Percentiles rank a stretch among this genome's conserved stretches.
Conservation (phyloP, 208 protist species). For the Strigomonas oncopelti region DNA sequence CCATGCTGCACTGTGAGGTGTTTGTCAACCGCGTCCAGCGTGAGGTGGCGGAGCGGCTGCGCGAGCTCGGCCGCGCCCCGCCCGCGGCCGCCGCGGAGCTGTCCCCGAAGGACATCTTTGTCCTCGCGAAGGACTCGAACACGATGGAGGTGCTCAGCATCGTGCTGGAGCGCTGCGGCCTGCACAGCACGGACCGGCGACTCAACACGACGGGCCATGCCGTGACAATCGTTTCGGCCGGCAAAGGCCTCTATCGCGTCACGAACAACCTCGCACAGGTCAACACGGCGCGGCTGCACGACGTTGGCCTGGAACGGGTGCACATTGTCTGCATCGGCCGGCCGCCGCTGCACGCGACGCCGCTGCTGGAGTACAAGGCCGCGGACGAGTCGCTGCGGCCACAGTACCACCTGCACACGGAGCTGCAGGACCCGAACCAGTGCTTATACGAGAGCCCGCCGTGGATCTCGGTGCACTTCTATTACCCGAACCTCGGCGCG, state of each 20-base stretch:
- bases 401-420: conserved; percentile 61
- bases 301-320: conserved; percentile 63
- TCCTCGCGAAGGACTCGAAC: conserved; percentile 62
- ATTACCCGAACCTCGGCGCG: conserved; percentile 43
- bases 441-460: conserved; percentile 65
- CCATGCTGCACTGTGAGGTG: conserved; percentile 66
- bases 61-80: background rate
- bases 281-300: conserved; percentile 60
- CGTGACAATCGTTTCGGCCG: conserved; percentile 75
- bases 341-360: conserved; percentile 73
- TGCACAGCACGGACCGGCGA: conserved; percentile 45
- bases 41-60: conserved; percentile 27
- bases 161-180: conserved; percentile 59
- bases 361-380: conserved; percentile 68
- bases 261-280: conserved; percentile 68
- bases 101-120: conserved; percentile 56
- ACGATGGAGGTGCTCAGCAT: conserved; percentile 72
- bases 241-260: conserved; percentile 73
- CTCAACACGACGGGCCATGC: conserved; percentile 58
- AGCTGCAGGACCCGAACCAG: conserved; percentile 16
- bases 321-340: conserved; percentile 80
- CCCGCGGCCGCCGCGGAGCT: conserved; percentile 12
- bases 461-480: conserved; percentile 72
- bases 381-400: conserved; percentile 58
- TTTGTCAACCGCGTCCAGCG: conserved; percentile 52